Evolutionary conservation across 1,284 basidiomycete genomes (phyloP), one percentile per base, ranked within the genome.

Genomic region (Lentinula novae-zelandiae): DNA sequence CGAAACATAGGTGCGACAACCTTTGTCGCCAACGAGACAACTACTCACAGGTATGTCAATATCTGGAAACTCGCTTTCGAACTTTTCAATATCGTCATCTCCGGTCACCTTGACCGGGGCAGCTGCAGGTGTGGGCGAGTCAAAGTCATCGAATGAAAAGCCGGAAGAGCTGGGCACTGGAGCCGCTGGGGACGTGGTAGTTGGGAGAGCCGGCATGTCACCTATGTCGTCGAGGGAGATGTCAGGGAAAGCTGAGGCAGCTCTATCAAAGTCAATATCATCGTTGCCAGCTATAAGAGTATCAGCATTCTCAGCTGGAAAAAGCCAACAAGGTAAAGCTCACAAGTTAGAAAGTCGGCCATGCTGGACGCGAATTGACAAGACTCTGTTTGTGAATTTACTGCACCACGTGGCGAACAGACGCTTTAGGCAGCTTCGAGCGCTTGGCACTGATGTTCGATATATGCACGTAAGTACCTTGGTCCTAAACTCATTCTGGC

Each of bases 51-150:
- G 81, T 56, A 83, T 78, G 57, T 88, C 85, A 61, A 98, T 82
- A 67, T 94, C 94, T 0, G 96, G 96, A 75, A 96, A 98, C 65
- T 93, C 87, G 71, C 80, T 90, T 77, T 96, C 90, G 67, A 98
- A 98, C 74, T 92, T 86, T 67, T 93, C 92, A 64, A 95, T 84
- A 67, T 96, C 95, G 64, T 92, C 89, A 67, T 91, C 85, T 1
- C 93, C 93, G 0, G 93, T 96, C 39, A 95, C 89, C 72, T 86
- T 90, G 57, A 95, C 87, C 17, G 83, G 78, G 13, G 74, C 53
- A 42, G 34, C 44, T 46, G 59, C 77, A 69, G 69, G 75, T 65
- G 67, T 69, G 64, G 79, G 77, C 22, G 77, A 78, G 27, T 81
- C 82, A 68, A 90, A 87, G 67, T 82, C 78, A 65, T 87, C 86